These are phyloP conservation scores for Lecanicillium sp. DNA, from an alignment of 2,329 filamentous ascomycete genomes.

Conservation along the genomic window DNA sequence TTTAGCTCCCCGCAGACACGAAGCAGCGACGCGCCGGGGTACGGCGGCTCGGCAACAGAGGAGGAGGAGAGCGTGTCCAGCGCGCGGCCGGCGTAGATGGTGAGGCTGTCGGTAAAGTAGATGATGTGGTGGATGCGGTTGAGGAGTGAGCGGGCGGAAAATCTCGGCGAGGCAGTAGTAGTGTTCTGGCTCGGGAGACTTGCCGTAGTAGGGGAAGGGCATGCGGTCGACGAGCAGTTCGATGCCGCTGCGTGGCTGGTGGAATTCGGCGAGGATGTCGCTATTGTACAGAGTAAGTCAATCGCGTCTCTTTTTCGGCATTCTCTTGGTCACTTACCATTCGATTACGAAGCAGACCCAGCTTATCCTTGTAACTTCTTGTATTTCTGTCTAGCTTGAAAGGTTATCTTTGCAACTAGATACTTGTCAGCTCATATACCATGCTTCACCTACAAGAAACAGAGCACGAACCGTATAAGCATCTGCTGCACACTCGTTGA, in stretches of 20 bases:
- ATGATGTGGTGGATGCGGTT: slow-evolving; percentile 17
- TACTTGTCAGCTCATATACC: neutral
- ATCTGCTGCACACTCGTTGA: slow-evolving; percentile 14
- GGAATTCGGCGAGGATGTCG: slow-evolving; percentile 16
- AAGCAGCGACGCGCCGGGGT: slow-evolving; percentile 11
- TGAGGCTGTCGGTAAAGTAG: slow-evolving; percentile 13
- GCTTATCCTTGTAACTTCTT: slow-evolving; percentile 14
- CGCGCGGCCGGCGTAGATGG: slow-evolving; percentile 9
- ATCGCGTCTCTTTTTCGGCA: too few species aligned
- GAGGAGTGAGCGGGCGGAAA: slow-evolving; percentile 14
- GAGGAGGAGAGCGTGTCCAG: slow-evolving; percentile 5
- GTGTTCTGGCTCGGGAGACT: slow-evolving; percentile 10
- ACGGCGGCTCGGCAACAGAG: neutral
- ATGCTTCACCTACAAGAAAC: too few species aligned
- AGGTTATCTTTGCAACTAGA: slow-evolving; percentile 6
- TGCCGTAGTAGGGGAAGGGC: slow-evolving; percentile 15
- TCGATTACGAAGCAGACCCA: slow-evolving; percentile 18
- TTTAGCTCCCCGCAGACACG: slow-evolving; percentile 14
- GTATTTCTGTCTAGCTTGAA: slow-evolving; percentile 8
- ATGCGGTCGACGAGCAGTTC: slow-evolving; percentile 17
- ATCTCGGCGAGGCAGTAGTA: slow-evolving; percentile 14
- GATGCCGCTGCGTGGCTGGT: slow-evolving; percentile 17
- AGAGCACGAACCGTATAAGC: slow-evolving; percentile 8
- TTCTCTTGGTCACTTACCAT: slow-evolving; percentile 13
- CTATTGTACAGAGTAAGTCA: slow-evolving; percentile 6